Percentiles rank a stretch among this genome's conserved stretches.
Conservation (phyloP, 192 early-diverging fungal genomes). For the Cladochytrium replicatum region DNA sequence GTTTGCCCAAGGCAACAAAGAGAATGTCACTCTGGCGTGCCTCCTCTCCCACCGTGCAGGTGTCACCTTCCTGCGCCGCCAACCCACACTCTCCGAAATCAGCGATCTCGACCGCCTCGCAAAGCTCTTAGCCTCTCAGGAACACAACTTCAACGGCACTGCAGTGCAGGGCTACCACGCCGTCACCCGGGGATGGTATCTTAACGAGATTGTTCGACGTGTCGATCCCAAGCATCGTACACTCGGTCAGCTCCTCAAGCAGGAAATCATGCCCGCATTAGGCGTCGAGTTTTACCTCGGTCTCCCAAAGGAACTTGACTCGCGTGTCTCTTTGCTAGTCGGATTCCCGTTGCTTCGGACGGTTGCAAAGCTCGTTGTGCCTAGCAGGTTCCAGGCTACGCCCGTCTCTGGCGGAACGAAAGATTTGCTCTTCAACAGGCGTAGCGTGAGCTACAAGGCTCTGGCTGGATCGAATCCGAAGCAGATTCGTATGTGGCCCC, state of each 20-base stretch:
- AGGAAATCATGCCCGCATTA: constrained; percentile 47
- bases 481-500: constrained; percentile 23
- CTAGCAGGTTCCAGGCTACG: constrained; percentile 17
- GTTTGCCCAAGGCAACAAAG: constrained; percentile 59
- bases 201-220: constrained; percentile 62
- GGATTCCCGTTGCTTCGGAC: constrained; percentile 33
- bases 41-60: constrained; percentile 56
- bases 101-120: constrained; percentile 42
- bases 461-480: constrained; percentile 14
- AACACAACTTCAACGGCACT: constrained; percentile 54
- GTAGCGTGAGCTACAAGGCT: constrained; percentile 17
- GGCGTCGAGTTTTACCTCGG: constrained; percentile 48
- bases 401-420: constrained; percentile 9
- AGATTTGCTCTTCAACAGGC: constrained; percentile 21
- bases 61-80: constrained; percentile 48
- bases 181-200: constrained; percentile 56
- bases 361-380: constrained; percentile 39
- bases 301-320: constrained; percentile 18
- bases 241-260: constrained; percentile 44
- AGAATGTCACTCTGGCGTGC: constrained; percentile 51
- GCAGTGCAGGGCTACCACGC: constrained; percentile 47
- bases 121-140: constrained; percentile 39
- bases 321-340: constrained; percentile 32
- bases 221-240: constrained; percentile 47
- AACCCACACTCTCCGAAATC: constrained; percentile 31